Evolutionary conservation across 2,329 filamentous ascomycete species (phyloP), one percentile per base, ranked within the genome.

Genomic region (Apiospora saccharicola): DNA sequence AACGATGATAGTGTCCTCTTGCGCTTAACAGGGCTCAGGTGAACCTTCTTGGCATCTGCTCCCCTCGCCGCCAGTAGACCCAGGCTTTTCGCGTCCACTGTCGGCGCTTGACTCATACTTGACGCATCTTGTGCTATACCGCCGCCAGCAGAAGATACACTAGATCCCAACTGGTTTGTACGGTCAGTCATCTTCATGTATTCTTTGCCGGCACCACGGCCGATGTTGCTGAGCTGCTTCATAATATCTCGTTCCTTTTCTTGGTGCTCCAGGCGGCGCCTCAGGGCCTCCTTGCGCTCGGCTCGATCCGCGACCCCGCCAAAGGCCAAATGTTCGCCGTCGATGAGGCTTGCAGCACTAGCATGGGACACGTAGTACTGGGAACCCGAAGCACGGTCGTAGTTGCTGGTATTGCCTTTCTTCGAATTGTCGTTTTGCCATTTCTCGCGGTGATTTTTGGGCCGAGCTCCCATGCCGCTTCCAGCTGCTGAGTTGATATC

Each of bases 231-330:
- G 2, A 96, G 85, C 75, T 90, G 90, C 79, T 89, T 90, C 75
- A 91, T 92, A 68, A 96, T 87, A 34, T 94, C 91, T 26, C 90
- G 86, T 80, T 96, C 94, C 78, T 89, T 92, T 80, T 95, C 92
- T 76, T 90, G 88, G 19, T 88, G 89, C 7, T 90, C 88, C 7
- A 95, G 83, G 4, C 88, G 88, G 72, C 90, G 87, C 74, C 90
- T 91, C 75, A 93, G 82, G 24, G 89, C 88, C 74, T 95, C 93
- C 70, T 90, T 89, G 73, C 89, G 87, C 76, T 90, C 90, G 43
- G 86, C 88, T 44, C 89, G 87, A 71, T 91, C 88, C 0, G 87
- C 85, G 19, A 88, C 85, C 24, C 87, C 87, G 72, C 82, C 81
- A 7, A 74, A 76, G 34, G 77, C 77, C n/a, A 80, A 51, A 26